Percentiles rank a stretch among this genome's conserved stretches.
Conservation (phyloP, 495 filamentous ascomycete species). For the Aspergillus avenaceus region DNA sequence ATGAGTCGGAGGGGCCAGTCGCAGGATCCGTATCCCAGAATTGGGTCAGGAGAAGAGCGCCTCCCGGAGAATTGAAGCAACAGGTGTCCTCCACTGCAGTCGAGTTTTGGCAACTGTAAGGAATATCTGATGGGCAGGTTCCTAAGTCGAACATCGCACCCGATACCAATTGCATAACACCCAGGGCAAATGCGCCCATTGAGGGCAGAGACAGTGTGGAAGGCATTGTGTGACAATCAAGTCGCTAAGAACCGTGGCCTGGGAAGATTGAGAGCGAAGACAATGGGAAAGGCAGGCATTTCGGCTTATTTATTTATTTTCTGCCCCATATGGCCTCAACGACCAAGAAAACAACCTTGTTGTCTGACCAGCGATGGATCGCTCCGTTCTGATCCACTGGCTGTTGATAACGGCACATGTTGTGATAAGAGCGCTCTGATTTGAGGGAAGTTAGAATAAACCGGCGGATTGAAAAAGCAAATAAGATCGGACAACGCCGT, state of each 20-base stretch:
- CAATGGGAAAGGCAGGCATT: neutral
- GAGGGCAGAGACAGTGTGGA: constrained; percentile 12
- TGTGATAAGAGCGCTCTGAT: constrained; percentile 31
- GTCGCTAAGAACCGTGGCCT: neutral
- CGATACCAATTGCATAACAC: constrained; percentile 16
- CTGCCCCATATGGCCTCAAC: neutral
- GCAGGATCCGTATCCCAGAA: constrained; percentile 74
- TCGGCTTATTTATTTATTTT: constrained; percentile 6
- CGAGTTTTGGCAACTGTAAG: constrained; percentile 37
- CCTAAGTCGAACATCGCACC: constrained; percentile 19
- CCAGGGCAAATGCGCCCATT: constrained; percentile 26
- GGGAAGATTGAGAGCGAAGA: neutral
- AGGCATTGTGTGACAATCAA: constrained; percentile 7
- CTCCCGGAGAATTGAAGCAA: constrained; percentile 74
- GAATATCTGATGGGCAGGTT: constrained; percentile 25
- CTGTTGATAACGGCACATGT: constrained; percentile 29
- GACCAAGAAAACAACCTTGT: neutral
- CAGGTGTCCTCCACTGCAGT: constrained; percentile 49
- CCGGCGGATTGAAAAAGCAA: constrained; percentile 1
- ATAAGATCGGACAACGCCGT: constrained; percentile 9
- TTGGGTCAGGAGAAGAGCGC: constrained; percentile 69
- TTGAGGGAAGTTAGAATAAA: constrained; percentile 13
- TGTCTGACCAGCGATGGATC: neutral
- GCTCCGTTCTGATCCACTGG: neutral
- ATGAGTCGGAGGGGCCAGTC: constrained; percentile 64